These are phyloP conservation scores for Aristolochia fimbriata DNA, from an alignment of 164 flowering plant species.

Conservation along the genomic window DNA sequence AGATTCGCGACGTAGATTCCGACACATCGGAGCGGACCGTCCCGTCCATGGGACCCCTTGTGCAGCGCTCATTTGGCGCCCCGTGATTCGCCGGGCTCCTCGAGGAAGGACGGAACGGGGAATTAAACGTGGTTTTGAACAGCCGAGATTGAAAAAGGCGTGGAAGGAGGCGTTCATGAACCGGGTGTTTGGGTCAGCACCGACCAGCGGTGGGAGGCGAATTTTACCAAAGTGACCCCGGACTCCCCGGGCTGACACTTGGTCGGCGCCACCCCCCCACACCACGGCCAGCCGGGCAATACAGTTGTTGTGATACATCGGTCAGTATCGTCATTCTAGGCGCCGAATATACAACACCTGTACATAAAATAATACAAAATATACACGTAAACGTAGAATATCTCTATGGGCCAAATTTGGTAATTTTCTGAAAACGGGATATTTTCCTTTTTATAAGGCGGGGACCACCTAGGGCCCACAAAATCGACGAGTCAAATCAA, in stretches of 20 bases:
- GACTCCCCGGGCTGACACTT: neutral
- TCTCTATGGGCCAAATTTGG: no score
- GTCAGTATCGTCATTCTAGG: neutral
- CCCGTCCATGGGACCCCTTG: no score
- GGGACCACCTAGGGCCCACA: neutral
- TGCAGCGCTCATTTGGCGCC: no score
- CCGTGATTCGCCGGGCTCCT: no score
- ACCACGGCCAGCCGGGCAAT: neutral
- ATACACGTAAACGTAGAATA: neutral
- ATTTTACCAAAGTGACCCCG: neutral
- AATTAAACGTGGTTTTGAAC: neutral
- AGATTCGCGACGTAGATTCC: no score
- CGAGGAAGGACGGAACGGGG: neutral
- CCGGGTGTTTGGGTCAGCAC: neutral
- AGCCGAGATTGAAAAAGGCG: neutral
- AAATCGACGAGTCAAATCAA: no score
- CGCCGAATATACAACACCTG: neutral
- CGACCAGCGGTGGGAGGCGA: neutral
- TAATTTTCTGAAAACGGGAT: neutral
- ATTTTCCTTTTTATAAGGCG: neutral
- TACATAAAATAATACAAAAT: neutral
- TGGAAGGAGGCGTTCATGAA: neutral
- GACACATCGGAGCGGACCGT: no score
- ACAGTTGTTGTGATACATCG: neutral
- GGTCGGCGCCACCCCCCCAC: constrained; percentile 4